Base-by-base conservation (phyloP, 1,139 yeast species). In the Scheffersomyces stambukii region DNA sequence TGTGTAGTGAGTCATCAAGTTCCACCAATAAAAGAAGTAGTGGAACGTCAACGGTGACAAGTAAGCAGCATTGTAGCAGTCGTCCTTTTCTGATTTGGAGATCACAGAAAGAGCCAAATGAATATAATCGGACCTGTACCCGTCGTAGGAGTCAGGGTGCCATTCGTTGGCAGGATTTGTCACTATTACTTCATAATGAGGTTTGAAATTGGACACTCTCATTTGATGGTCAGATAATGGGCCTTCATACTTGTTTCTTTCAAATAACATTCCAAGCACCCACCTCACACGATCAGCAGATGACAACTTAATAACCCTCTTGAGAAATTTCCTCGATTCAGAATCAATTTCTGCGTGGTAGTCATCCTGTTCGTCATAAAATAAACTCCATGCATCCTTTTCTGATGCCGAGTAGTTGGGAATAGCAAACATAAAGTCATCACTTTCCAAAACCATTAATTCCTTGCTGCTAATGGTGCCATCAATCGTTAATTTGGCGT, bases 21-120 rank as follows among this genome's bases (percentile, higher is more conserved):
- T 58, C 95, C 96, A 88, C 97, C 97, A 91, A 22, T 60, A 57
- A 45, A 74, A 76, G 60, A 89, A 89, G 43, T 82, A 82, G 8
- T 60, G 56, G 39, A 86, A 63, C 0, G 81, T 69, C 21, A 67
- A 56, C 0, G 96, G 96, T 0, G 95, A 70, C 23, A 89, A 57
- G 50, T 88, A 93, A 10, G 81, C 73, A 1, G 88, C 70, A 54
- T 88, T 89, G 44, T 74, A 76, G 2, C 82, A 50, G 30, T 55
- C 52, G 0, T 63, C 66, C 4, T 45, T 42, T 2, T 44, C 28
- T 0, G 66, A 51, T 16, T 50, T 54, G 3, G 71, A 64, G 8
- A 52, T 52, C 6, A 68, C 73, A 0, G 65, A 48, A 17, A 89
- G 65, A 0, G 93, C 84, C 72, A 89, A 62, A 49, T 86, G 95